Evolutionary conservation across 306 rosid species (phyloP).

Genomic region (Fragaria vesca): DNA sequence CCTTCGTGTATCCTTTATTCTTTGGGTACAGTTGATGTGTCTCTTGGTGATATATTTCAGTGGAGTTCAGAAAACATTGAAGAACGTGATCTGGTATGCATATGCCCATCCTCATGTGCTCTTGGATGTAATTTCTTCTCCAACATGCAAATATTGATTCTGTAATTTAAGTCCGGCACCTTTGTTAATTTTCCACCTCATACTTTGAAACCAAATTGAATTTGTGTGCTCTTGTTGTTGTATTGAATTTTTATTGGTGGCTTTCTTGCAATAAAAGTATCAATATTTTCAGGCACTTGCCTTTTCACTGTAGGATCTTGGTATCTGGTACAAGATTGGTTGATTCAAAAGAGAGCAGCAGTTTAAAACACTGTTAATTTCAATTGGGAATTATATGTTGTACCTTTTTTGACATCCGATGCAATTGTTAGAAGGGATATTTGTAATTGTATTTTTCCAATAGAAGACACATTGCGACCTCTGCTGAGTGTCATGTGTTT

Average conservation of each 20-base stretch:
- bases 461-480: too few species aligned
- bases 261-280: slow-evolving; percentile 4
- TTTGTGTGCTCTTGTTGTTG: neutral
- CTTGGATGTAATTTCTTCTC: slow-evolving; percentile 45
- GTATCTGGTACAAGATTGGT: neutral
- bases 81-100: slow-evolving; percentile 26
- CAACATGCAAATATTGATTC: slow-evolving; percentile 48
- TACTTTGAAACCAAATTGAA: slow-evolving; percentile 7
- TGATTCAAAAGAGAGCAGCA: neutral
- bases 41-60: slow-evolving; percentile 37
- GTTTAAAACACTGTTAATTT: neutral
- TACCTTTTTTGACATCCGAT: neutral
- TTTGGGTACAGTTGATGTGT: slow-evolving; percentile 36
- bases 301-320: neutral
- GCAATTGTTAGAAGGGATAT: neutral
- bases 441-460: neutral
- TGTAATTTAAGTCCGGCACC: slow-evolving; percentile 31
- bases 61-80: slow-evolving; percentile 21
- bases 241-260: neutral
- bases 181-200: slow-evolving; percentile 19
- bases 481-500: too few species aligned
- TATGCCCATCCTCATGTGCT: slow-evolving; percentile 44
- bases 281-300: neutral
- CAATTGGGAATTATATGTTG: neutral
- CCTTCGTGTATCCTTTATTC: slow-evolving; percentile 21